These are phyloP conservation scores for Thuidium tamariscinum DNA, from an alignment of 225 moss, liverwort and hornwort genomes.

Conservation along the genomic window DNA sequence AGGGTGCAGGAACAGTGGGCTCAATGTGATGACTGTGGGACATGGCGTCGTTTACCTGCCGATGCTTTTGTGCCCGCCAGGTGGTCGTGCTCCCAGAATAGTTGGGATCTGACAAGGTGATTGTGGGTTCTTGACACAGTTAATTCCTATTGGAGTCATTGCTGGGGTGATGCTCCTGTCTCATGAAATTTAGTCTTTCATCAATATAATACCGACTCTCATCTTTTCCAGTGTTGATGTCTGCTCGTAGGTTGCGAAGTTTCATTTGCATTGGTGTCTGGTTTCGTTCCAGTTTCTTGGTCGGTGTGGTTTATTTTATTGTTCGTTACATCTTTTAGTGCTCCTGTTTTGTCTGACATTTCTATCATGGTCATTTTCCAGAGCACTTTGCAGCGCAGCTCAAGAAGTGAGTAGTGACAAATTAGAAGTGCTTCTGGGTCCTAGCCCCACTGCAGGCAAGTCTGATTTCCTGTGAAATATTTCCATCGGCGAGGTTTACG, in stretches of 20 bases:
- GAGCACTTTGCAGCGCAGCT: slow-evolving; percentile 74
- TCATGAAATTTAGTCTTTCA: background rate
- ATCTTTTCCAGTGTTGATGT: background rate
- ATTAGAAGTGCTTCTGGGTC: slow-evolving; percentile 80
- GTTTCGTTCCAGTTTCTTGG: background rate
- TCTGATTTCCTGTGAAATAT: slow-evolving; percentile 1
- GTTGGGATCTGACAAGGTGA: slow-evolving; percentile 83
- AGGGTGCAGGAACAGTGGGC: slow-evolving; percentile 99
- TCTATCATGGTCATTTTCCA: slow-evolving; percentile 22
- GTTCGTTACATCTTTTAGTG: background rate
- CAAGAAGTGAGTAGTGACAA: slow-evolving; percentile 95
- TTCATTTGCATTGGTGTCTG: background rate
- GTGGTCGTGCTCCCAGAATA: slow-evolving; percentile 88
- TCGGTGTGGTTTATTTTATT: background rate
- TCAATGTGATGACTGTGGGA: slow-evolving; percentile 94
- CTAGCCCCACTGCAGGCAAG: slow-evolving; percentile 73
- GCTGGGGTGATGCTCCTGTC: background rate
- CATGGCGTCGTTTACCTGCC: slow-evolving; percentile 78
- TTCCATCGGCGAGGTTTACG: background rate
- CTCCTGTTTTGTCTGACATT: background rate
- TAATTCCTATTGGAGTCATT: background rate
- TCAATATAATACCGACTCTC: background rate
- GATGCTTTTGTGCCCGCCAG: slow-evolving; percentile 70
- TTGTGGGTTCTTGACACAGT: background rate
- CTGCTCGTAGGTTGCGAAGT: background rate